Evolutionary conservation across 2,329 filamentous ascomycete genomes (phyloP).

Genomic region (Fonsecaea erecta): DNA sequence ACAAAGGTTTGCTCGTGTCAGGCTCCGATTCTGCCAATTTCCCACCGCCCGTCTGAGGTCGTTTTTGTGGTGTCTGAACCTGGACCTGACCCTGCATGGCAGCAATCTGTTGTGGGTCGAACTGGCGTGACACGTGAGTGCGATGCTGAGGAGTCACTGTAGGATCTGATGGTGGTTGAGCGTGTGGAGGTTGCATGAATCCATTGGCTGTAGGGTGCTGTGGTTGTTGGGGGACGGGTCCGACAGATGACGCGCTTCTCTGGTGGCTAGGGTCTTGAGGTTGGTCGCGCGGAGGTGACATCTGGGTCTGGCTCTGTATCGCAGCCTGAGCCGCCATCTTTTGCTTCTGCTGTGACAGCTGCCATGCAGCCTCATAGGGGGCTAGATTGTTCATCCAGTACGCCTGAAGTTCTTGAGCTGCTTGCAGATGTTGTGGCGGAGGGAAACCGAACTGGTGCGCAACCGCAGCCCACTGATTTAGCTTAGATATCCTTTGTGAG

Average conservation of each 20-base stretch:
- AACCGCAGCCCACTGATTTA: slow-evolving; percentile 75
- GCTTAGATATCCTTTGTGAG: slow-evolving; percentile 71
- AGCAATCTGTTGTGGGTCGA: slow-evolving; percentile 37
- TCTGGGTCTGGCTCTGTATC: slow-evolving; percentile 49
- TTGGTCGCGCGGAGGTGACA: slow-evolving; percentile 42
- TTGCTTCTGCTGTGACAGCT: slow-evolving; percentile 52
- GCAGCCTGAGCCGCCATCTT: slow-evolving; percentile 47
- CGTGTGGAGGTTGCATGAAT: slow-evolving; percentile 37
- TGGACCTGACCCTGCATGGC: slow-evolving; percentile 33
- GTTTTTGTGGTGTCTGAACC: slow-evolving; percentile 34
- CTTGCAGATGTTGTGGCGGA: slow-evolving; percentile 67
- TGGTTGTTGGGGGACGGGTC: slow-evolving; percentile 32
- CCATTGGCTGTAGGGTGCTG: slow-evolving; percentile 44
- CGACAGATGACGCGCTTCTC: slow-evolving; percentile 37
- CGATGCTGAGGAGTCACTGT: slow-evolving; percentile 41
- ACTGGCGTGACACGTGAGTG: slow-evolving; percentile 38
- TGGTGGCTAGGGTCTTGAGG: slow-evolving; percentile 40
- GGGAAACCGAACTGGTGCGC: slow-evolving; percentile 66
- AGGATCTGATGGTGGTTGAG: slow-evolving; percentile 39
- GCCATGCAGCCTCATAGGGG: slow-evolving; percentile 69
- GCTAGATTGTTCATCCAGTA: slow-evolving; percentile 76
- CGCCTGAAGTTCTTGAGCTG: slow-evolving; percentile 69
- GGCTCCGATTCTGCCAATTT: slow-evolving; percentile 43
- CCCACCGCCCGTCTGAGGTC: slow-evolving; percentile 34
- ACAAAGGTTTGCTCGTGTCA: slow-evolving; percentile 42